Evolutionary conservation across 108 stramenopile genomes (phyloP), one percentile per base, ranked within the genome.

Genomic region (Skeletonema potamos): DNA sequence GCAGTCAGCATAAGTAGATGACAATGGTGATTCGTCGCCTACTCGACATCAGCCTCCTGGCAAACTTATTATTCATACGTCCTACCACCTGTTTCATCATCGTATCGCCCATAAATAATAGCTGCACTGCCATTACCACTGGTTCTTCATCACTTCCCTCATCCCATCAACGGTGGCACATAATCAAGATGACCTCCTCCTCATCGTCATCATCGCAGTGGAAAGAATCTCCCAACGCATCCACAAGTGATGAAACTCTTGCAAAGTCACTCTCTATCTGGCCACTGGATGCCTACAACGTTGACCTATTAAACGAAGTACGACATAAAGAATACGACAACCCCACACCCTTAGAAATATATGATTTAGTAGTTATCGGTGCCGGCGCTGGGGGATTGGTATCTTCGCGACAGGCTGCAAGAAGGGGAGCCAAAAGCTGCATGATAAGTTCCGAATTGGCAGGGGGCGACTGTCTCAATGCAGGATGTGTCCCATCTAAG

Each of bases 401-500:
- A 1, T 79, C 81, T 7, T 81, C 84, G 20, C 82, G 86, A 37
- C 92, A 86, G 70, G 79, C 87, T 13, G 89, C 86, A 44, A 74
- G 92, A 26, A 82, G 92, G 1, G 92, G 92, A 27, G 92, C 86
- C 30, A 92, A 89, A 70, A 81, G 51, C 55, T 88, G 86, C 65
- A 83, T 94, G 85, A 89, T 94, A 12, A 79, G 81, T 55, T 84
- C 78, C 37, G 81, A 86, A 61, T 76, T 94, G 57, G 93, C 93
- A 6, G 93, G 93, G n/a, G 93, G 93, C 2, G 93, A 94, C 63
- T 94, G 93, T 69, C 63, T 94, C 17, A 94, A 94, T 71, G 90
- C 93, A 0, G 98, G 98, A 46, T 98, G 98, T 78, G 96, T 98
- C 32, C 98, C 98, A 1, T 87, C 85, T 62, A 98, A 98, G 81